Evolutionary conservation across 352 stramenopile species (phyloP), one percentile per base, ranked within the genome.

Genomic region (Globisporangium viniferum): DNA sequence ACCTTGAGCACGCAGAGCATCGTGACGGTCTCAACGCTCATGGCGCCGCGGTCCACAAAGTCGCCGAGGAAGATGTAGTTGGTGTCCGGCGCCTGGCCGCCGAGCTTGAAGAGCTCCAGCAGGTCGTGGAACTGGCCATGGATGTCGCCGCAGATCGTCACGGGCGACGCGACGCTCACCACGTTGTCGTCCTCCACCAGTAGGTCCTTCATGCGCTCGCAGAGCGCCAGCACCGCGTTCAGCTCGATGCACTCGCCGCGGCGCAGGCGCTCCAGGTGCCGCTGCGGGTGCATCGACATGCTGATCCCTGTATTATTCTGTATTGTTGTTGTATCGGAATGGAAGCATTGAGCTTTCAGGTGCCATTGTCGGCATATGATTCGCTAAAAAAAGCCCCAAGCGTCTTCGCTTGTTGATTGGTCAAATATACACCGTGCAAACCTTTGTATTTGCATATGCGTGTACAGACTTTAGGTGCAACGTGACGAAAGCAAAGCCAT

Each of bases 101-200:
- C 83, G 10, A 98, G 86, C 62, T 97, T 86, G 48, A 99, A 93
- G 46, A 99, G 80, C 69, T 98, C 89, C 8, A 99, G 68, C 44
- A 99, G 80, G 81, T 99, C 97, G 73, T 97, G 97, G 80, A 99
- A 99, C 79, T 99, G 97, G 14, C 97, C 97, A 76, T 99, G 97
- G 64, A 99, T 92, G 82, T 99, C 97, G 54, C 97, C 96, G 49
- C 91, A 93, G 29, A 96, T 84, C 22, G 81, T 89, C 54, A 97
- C 80, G 66, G 91, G 90, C 24, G 88, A 84, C n/a, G 62, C 55
- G 9, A 97, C 79, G 31, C 66, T 63, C 27, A 97, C 81, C 24
- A 97, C 81, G 66, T 95, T 97, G 46, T 93, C 84, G 61, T 97
- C 89, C 64, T 89, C 80, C 9, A 85, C 74, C 15, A 92, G 74